Evolutionary conservation across 306 rosid genomes (phyloP).

Genomic region (Acacia confusa): DNA sequence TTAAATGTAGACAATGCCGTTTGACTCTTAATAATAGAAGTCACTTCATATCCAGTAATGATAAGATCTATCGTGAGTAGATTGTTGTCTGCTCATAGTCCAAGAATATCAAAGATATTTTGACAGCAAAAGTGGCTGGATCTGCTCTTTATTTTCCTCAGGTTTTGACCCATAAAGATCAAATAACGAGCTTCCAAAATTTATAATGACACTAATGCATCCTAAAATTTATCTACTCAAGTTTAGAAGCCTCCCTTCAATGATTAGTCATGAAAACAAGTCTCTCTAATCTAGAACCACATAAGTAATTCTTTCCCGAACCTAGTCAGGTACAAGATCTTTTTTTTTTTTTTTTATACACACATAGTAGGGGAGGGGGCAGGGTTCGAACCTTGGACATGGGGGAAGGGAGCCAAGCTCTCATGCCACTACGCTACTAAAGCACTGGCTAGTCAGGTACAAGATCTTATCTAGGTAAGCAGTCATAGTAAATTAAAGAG

Average conservation of each 20-base stretch:
- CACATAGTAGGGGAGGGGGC: too few species aligned
- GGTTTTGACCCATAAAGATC: neutral
- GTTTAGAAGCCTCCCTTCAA: neutral
- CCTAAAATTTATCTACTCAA: neutral
- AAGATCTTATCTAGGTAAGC: constrained; percentile 6
- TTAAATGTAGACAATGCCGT: neutral
- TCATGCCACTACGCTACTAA: too few species aligned
- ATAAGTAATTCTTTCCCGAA: neutral
- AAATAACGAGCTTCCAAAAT: constrained; percentile 9
- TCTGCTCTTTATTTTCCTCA: neutral
- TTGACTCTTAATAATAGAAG: constrained; percentile 11
- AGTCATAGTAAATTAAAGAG: neutral
- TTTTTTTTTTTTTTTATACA: too few species aligned
- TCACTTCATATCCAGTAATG: constrained; percentile 24
- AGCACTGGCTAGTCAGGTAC: neutral
- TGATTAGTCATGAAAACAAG: neutral
- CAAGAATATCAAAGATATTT: neutral
- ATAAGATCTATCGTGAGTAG: neutral
- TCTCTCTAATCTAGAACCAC: neutral
- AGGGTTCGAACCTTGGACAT: too few species aligned
- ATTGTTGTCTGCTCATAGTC: neutral
- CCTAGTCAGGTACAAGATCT: neutral
- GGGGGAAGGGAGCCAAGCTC: too few species aligned
- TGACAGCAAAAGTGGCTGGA: constrained; percentile 8
- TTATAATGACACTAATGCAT: neutral